Percentiles rank a stretch among this genome's conserved stretches.
These are phyloP conservation scores for Mycena sanguinolenta DNA, from an alignment of 768 basidiomycete genomes.

Conservation along the genomic window DNA sequence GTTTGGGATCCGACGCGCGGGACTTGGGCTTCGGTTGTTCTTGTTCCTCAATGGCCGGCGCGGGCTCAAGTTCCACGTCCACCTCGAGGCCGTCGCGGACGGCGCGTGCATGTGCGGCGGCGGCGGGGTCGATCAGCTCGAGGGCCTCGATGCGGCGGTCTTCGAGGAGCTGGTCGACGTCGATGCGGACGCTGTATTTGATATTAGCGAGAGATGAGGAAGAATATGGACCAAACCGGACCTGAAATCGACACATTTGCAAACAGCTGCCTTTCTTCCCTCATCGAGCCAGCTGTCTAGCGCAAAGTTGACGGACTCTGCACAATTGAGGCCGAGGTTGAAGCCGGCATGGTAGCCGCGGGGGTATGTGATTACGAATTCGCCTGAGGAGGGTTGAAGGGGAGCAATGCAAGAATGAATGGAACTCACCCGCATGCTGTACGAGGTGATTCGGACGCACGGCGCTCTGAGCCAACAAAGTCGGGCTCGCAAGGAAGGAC, in stretches of 20 bases:
- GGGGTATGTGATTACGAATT: conserved; percentile 96
- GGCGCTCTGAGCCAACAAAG: conserved; percentile 80
- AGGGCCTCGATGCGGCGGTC: conserved; percentile 69
- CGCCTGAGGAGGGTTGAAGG: conserved; percentile 43
- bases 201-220: not conserved
- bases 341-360: conserved; percentile 97
- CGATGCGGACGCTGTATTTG: conserved; percentile 84
- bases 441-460: conserved; percentile 89
- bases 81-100: conserved; percentile 27
- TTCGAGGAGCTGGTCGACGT: conserved; percentile 87
- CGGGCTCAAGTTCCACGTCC: not conserved
- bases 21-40: not conserved
- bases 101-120: conserved; percentile 31
- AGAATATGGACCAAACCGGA: conserved; percentile 40
- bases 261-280: conserved; percentile 83
- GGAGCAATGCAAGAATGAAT: not conserved
- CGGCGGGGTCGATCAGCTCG: conserved; percentile 28
- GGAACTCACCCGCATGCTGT: conserved; percentile 76
- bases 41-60: not conserved
- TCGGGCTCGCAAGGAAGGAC: conserved; percentile 93
- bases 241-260: conserved; percentile 84
- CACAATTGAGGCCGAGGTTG: conserved; percentile 96
- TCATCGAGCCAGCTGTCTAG: conserved; percentile 94
- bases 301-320: conserved; percentile 97
- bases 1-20: not conserved